Evolutionary conservation across 1,139 yeast genomes (phyloP).

Genomic region (Eremothecium gossypii): DNA sequence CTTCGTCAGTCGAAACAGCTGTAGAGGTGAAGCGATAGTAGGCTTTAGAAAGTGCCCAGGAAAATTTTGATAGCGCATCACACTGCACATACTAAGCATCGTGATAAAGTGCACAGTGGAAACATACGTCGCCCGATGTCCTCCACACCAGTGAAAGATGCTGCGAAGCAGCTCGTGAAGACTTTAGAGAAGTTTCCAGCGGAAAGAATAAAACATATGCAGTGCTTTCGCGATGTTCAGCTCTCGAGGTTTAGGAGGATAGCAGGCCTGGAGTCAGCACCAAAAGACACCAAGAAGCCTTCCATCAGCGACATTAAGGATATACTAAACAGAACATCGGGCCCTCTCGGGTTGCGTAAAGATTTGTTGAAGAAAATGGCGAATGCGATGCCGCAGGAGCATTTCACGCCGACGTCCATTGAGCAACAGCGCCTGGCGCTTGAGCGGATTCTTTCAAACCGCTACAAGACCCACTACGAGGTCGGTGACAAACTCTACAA

Average conservation of each 20-base stretch:
- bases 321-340: conserved; percentile 28
- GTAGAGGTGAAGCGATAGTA: too few species aligned
- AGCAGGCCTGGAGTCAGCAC: conserved; percentile 33
- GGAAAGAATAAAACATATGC: conserved; percentile 56
- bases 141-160: conserved; percentile 24
- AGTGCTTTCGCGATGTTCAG: conserved; percentile 60
- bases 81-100: background rate
- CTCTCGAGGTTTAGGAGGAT: conserved; percentile 44
- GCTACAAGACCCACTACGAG: conserved; percentile 53
- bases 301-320: conserved; percentile 29
- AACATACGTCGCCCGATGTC: conserved; percentile 4
- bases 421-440: conserved; percentile 53
- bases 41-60: too few species aligned
- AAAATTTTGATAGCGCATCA: too few species aligned
- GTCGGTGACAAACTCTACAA: conserved; percentile 55
- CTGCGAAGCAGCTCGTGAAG: conserved; percentile 36
- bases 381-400: conserved; percentile 33
- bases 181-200: conserved; percentile 44
- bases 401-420: conserved; percentile 42
- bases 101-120: background rate
- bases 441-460: conserved; percentile 49
- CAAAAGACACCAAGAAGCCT: conserved; percentile 26
- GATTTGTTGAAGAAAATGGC: conserved; percentile 30
- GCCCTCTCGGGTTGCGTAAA: conserved; percentile 28
- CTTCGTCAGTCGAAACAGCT: too few species aligned